These are phyloP conservation scores for Parasitella parasitica DNA, from an alignment of 371 early-diverging fungal species.

Conservation along the genomic window DNA sequence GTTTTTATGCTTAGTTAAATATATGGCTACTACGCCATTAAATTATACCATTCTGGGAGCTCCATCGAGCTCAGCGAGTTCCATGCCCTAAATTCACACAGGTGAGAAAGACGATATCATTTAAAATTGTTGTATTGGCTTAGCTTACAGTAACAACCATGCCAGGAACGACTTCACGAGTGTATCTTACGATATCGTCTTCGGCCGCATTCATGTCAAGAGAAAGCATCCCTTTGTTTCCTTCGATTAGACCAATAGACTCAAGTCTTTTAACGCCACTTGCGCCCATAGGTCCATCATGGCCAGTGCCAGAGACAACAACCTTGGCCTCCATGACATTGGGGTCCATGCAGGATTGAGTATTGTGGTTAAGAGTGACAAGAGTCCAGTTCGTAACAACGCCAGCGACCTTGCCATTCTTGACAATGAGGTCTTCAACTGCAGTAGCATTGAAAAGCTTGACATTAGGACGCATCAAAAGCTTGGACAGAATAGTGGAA, in stretches of 20 bases:
- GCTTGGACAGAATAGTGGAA: constrained; percentile 71
- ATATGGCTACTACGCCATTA: background rate
- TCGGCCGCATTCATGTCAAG: constrained; percentile 78
- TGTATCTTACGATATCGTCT: constrained; percentile 67
- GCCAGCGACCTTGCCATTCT: constrained; percentile 52
- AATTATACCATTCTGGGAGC: constrained; percentile 52
- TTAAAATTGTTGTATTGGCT: background rate
- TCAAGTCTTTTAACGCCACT: constrained; percentile 70
- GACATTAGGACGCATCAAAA: constrained; percentile 67
- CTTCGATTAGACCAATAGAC: constrained; percentile 59
- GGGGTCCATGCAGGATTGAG: constrained; percentile 82
- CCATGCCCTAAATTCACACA: constrained; percentile 55
- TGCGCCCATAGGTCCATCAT: constrained; percentile 78
- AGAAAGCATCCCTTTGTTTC: constrained; percentile 66
- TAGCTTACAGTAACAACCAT: constrained; percentile 59
- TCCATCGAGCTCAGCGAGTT: constrained; percentile 63
- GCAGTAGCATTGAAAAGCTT: constrained; percentile 81
- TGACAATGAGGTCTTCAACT: constrained; percentile 74
- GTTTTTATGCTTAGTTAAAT: background rate
- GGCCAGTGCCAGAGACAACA: constrained; percentile 71
- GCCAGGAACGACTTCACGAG: constrained; percentile 74
- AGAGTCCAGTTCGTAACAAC: constrained; percentile 81
- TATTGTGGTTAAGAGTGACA: constrained; percentile 64
- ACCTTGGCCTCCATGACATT: constrained; percentile 71
- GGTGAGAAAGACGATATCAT: background rate